Evolutionary conservation across 2,329 filamentous ascomycete genomes (phyloP), one percentile per base, ranked within the genome.

Genomic region (Calonectria hongkongensis): DNA sequence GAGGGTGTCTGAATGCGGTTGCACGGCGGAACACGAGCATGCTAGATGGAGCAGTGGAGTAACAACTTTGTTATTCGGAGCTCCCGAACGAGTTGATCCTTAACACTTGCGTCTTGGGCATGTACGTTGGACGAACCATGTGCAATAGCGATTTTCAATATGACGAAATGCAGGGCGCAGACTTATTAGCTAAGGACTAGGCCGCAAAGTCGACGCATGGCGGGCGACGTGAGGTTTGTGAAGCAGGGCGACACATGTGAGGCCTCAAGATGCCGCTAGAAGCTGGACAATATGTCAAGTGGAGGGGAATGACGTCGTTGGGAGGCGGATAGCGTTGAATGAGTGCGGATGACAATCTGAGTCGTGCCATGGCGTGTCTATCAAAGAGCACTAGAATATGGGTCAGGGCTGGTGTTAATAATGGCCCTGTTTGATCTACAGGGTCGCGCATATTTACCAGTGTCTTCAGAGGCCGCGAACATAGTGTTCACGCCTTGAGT

Each of bases 341-440:
- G 54, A 41, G 33, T 21, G 54, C 54, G 33, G 54, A 60, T 60
- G 54, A 60, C 39, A 60, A 60, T 60, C 39, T 60, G 45, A 41
- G 62, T 48, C 45, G 45, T 54, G 48, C 64, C n/a, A 25, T 54
- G 27, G 47, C n/a, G 48, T 30, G 62, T 47, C 45, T 50, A 30
- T 27, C 62, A 66, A 50, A 51, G 33, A 41, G 21, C 47, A 54
- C 47, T 12, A 39, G 30, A 43, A 51, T 39, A 36, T 54, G 47
- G 33, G 39, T 25, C 47, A 30, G 28, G 47, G 30, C 10, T 43
- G n/a, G 16, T 41, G n/a, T 47, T 54, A 36, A 39, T 45, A 30
- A 39, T 21, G 64, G 64, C 50, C 51, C 50, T 56, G 64, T 56
- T 66, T 66, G 54, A 62, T 68, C 66, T 68, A 50, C 51, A 68